Evolutionary conservation across 2,329 filamentous ascomycete genomes (phyloP).

Genomic region (Pseudogymnoascus sp.): DNA sequence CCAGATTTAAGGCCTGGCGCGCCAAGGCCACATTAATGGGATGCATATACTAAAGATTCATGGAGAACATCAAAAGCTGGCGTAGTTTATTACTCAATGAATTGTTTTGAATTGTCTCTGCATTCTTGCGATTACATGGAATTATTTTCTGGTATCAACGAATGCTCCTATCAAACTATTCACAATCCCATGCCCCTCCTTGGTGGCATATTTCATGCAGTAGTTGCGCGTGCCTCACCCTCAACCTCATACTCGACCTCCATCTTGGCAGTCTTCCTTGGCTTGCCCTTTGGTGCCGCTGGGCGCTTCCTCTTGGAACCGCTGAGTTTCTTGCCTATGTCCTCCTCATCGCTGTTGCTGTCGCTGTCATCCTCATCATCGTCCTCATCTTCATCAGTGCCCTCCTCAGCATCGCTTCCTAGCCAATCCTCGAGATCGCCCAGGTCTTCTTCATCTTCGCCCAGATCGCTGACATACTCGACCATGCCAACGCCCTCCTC

Average conservation of each 20-base stretch:
- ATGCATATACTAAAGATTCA: slow-evolving; percentile 1
- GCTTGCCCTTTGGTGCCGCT: slow-evolving; percentile 28
- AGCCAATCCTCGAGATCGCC: slow-evolving; percentile 89
- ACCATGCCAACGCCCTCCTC: slow-evolving; percentile 67
- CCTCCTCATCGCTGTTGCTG: slow-evolving; percentile 44
- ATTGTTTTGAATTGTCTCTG: not conserved
- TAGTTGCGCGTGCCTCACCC: slow-evolving; percentile 36
- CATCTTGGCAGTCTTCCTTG: slow-evolving; percentile 49
- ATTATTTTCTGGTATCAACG: slow-evolving; percentile 6
- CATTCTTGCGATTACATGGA: not conserved
- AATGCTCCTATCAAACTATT: slow-evolving; percentile 1
- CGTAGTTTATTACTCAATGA: not conserved
- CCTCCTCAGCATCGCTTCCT: slow-evolving; percentile 53
- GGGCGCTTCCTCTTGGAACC: slow-evolving; percentile 39
- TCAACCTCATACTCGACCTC: slow-evolving; percentile 77
- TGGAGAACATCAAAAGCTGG: not conserved
- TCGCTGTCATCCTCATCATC: slow-evolving; percentile 49
- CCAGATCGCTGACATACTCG: slow-evolving; percentile 89
- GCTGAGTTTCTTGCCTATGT: slow-evolving; percentile 40
- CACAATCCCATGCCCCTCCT: not conserved
- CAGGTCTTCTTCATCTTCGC: slow-evolving; percentile 73
- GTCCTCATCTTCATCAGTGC: slow-evolving; percentile 43
- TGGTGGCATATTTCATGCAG: slow-evolving; percentile 19
- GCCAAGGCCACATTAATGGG: slow-evolving; percentile 5
- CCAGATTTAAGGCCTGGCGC: not conserved